phyloP scores from a whole-genome alignment of 768 basidiomycete species.

The Rhizopogon vinicolor region DNA sequence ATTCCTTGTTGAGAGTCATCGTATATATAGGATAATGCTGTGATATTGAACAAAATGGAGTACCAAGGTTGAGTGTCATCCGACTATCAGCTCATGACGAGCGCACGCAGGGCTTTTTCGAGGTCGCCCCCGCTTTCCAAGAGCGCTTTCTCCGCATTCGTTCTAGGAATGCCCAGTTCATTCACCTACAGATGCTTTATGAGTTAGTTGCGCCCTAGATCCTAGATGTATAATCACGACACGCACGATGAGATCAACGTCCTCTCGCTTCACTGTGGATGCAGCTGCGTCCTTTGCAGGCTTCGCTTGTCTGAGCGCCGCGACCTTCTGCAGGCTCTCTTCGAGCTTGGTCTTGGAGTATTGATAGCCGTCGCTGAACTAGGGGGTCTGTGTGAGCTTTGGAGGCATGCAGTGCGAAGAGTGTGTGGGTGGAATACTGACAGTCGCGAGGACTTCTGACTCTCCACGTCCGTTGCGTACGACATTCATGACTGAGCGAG shows the following conservation, averaged over 20 bases:
- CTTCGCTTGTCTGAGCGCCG: slow-evolving; percentile 53
- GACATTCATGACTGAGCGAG: background rate
- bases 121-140: slow-evolving; percentile 26
- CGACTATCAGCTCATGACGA: slow-evolving; percentile 17
- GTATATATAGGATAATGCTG: background rate
- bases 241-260: slow-evolving; percentile 24
- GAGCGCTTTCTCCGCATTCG: slow-evolving; percentile 26
- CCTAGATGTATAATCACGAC: background rate
- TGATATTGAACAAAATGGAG: background rate
- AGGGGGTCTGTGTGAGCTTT: slow-evolving; percentile 28
- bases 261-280: slow-evolving; percentile 19
- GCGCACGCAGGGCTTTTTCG: slow-evolving; percentile 19
- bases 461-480: slow-evolving; percentile 13
- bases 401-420: no score
- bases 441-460: slow-evolving; percentile 8
- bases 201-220: background rate
- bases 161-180: slow-evolving; percentile 23
- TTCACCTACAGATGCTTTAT: slow-evolving; percentile 12
- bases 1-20: background rate
- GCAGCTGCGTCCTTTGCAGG: slow-evolving; percentile 24
- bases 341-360: slow-evolving; percentile 28
- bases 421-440: background rate
- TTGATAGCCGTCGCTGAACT: slow-evolving; percentile 55
- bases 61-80: no score
- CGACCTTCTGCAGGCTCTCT: slow-evolving; percentile 42